These are phyloP conservation scores for Hippophae tibetana DNA, from an alignment of 306 rosid genomes.

Conservation along the genomic window DNA sequence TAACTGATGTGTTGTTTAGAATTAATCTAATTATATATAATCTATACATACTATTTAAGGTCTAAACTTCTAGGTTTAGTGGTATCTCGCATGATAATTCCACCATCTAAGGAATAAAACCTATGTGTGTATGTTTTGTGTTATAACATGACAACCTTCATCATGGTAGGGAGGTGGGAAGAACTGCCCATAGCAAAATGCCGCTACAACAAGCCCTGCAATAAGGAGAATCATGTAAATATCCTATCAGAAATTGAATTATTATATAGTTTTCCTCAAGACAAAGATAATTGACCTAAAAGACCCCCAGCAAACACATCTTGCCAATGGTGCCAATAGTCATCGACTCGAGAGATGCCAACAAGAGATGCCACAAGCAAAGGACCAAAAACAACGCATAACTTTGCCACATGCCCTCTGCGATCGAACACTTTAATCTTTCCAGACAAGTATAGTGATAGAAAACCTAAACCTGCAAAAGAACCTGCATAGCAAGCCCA, in stretches of 20 bases:
- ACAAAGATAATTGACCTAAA: slow-evolving; percentile 17
- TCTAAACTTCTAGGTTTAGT: too few species aligned
- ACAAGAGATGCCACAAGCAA: slow-evolving; percentile 36
- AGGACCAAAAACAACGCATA: slow-evolving; percentile 38
- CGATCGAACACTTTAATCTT: slow-evolving; percentile 43
- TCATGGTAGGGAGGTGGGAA: slow-evolving; percentile 37
- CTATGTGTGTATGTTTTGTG: too few species aligned
- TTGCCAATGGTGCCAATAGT: slow-evolving; percentile 59
- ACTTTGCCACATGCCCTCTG: slow-evolving; percentile 35
- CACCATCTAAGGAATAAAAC: too few species aligned
- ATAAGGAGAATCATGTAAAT: background rate
- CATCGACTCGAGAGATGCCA: slow-evolving; percentile 40
- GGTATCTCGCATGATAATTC: too few species aligned
- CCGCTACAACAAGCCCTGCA: slow-evolving; percentile 30
- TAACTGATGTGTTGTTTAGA: too few species aligned
- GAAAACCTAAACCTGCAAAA: slow-evolving; percentile 51
- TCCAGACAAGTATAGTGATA: slow-evolving; percentile 45
- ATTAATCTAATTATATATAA: too few species aligned
- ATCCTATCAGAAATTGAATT: background rate
- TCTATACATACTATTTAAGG: too few species aligned
- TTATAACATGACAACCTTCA: slow-evolving; percentile 2
- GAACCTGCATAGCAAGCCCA: slow-evolving; percentile 27
- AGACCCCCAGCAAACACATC: slow-evolving; percentile 43
- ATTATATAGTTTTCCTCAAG: background rate
- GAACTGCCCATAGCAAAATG: slow-evolving; percentile 34